Conservation (phyloP, 2,329 filamentous ascomycete species). For the Fusarium nematophilum region DNA sequence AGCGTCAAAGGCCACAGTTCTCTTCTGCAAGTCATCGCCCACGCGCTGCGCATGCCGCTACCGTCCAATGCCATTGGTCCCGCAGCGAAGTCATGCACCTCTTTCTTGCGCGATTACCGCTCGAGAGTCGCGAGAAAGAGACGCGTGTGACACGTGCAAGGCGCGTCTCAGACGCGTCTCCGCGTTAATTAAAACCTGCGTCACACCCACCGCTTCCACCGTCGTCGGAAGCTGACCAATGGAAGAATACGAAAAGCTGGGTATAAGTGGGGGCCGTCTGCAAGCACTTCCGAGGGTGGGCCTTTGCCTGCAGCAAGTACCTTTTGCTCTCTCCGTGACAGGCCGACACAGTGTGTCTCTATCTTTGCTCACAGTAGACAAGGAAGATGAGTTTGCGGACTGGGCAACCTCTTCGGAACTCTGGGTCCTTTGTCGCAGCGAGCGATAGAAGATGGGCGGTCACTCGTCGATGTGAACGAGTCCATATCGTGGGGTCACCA, state of each 20-base stretch:
- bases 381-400: too few species aligned
- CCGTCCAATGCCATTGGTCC: constrained; percentile 20
- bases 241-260: constrained; percentile 9
- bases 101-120: constrained; percentile 22
- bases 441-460: too few species aligned
- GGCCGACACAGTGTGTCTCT: constrained; percentile 17
- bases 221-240: too few species aligned
- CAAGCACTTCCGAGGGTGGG: constrained; percentile 42
- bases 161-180: constrained; percentile 23
- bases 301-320: constrained; percentile 37
- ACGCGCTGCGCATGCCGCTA: constrained; percentile 16
- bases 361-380: background rate
- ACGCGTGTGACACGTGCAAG: constrained; percentile 19
- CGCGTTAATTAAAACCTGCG: constrained; percentile 34
- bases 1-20: background rate
- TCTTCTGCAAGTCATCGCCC: constrained; percentile 9
- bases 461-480: too few species aligned
- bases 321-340: constrained; percentile 18
- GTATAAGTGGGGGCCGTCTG: constrained; percentile 26
- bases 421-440: background rate
- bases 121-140: constrained; percentile 24
- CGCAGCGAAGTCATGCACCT: constrained; percentile 12
- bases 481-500: too few species aligned
- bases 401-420: too few species aligned
- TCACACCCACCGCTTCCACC: too few species aligned